Base-by-base conservation (phyloP, 805 yeast genomes). In the Yarrowia bubula region DNA sequence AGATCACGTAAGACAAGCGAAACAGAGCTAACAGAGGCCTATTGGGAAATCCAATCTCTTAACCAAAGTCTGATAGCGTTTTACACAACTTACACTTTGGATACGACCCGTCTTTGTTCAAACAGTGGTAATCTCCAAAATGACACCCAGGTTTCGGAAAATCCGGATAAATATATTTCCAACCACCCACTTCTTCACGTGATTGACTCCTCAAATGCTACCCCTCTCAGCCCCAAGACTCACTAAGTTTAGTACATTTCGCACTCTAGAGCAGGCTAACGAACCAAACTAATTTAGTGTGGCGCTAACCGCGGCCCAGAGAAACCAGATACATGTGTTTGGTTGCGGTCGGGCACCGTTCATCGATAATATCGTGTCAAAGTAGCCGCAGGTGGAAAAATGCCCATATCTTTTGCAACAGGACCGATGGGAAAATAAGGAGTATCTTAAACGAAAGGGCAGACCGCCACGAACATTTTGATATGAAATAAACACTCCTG, bases 241-340 rank as follows among this genome's bases (percentile, higher is more conserved):
- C 17, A 35, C 41, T 48, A 48, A 35, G 55, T 48, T 48, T 48
- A 35, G 55, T 48, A 33, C 53, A 33, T 32, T 48, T 48, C 4
- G 55, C 51, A 48, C 55, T 48, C 55, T 48, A 48, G 55, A 48
- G 55, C 55, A 35, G 55, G 31, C 55, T 48, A 48, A 48, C 32
- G 35, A 48, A 33, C n/a, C 41, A 14, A 3, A 11, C 55, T 48
- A 48, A 48, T 7, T 11, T 48, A 35, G 55, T 18, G 55, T 48
- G 55, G 55, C 55, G 55, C 55, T 35, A 48, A 31, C 35, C 32
- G 15, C 41, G 41, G 55, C 15, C 55, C 32, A 48, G 41, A 35
- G 39, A 33, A 15, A 47, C 38, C 13, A 17, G 55, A 48, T 48
- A 33, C 55, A 48, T 33, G 55, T 35, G 55, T 35, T 13, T 15